A percentile compares a stretch with the other conserved stretches of the same genome.
These are phyloP conservation scores for Aspergillus sp. DNA, from an alignment of 2,329 filamentous ascomycete species.

Conservation along the genomic window DNA sequence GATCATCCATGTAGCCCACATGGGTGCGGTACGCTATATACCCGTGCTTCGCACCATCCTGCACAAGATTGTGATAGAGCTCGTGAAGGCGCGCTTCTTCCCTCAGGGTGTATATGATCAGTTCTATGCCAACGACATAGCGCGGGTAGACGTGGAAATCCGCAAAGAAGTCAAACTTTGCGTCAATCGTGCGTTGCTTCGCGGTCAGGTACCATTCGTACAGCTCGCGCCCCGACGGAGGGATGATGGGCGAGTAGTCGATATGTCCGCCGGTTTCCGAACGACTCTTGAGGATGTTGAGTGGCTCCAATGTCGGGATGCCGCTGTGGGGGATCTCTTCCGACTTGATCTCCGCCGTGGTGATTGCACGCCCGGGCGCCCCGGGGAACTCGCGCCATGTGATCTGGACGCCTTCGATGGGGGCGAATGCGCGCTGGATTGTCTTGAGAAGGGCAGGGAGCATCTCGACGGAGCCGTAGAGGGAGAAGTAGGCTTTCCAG, in stretches of 20 bases:
- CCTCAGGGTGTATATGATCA: background rate
- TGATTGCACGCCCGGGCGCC: slow-evolving; percentile 7
- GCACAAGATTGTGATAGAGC: background rate
- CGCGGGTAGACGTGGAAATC: slow-evolving; percentile 15
- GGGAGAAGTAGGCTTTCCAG: slow-evolving; percentile 13
- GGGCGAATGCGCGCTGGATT: slow-evolving; percentile 2
- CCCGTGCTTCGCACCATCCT: background rate
- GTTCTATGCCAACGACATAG: slow-evolving; percentile 9
- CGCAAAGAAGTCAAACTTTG: slow-evolving; percentile 11
- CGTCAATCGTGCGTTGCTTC: slow-evolving; percentile 3
- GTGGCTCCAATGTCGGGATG: slow-evolving; percentile 1
- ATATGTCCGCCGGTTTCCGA: background rate
- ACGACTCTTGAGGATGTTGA: slow-evolving; percentile 1
- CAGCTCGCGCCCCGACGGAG: slow-evolving; percentile 7
- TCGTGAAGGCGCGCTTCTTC: background rate
- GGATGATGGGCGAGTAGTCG: slow-evolving; percentile 12
- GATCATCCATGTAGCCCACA: slow-evolving; percentile 1
- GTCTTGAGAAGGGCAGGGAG: slow-evolving; percentile 4
- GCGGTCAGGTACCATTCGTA: slow-evolving; percentile 13
- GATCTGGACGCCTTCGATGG: slow-evolving; percentile 8
- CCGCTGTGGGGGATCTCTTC: slow-evolving; percentile 17
- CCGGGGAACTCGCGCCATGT: slow-evolving; percentile 15
- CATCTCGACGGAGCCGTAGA: slow-evolving; percentile 13
- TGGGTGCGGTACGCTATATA: slow-evolving; percentile 9
- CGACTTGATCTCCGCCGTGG: slow-evolving; percentile 3